phyloP scores from a whole-genome alignment of 192 early-diverging fungal species.

The Irineochytrium annulatum region DNA sequence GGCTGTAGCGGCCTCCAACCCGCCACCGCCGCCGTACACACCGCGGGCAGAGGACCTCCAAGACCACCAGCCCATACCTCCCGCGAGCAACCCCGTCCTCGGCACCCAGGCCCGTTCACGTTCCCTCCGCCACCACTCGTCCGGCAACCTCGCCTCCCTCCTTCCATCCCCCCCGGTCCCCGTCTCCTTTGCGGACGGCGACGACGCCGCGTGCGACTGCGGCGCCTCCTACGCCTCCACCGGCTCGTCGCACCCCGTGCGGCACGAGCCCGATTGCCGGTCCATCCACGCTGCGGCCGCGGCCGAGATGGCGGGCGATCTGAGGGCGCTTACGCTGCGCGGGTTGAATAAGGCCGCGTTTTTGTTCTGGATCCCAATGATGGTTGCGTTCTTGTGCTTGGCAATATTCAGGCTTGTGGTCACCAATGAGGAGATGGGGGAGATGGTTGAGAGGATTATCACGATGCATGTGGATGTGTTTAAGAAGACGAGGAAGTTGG shows the following conservation, averaged over 20 bases:
- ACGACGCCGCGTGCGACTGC: constrained; percentile 9
- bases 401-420: constrained; percentile 12
- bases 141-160: constrained; percentile 1
- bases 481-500: constrained; percentile 16
- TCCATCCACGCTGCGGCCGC: neutral
- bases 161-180: constrained; percentile 12
- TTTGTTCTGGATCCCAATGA: constrained; percentile 17
- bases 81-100: too few relatives aligned
- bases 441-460: constrained; percentile 16
- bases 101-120: too few relatives aligned
- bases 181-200: constrained; percentile 11
- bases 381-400: constrained; percentile 5
- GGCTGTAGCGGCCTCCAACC: too few relatives aligned
- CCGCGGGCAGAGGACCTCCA: too few relatives aligned
- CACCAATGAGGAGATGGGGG: constrained; percentile 20
- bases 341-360: constrained; percentile 1
- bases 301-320: neutral
- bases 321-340: neutral
- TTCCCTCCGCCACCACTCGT: too few relatives aligned
- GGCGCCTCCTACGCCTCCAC: constrained; percentile 8
- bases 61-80: too few relatives aligned
- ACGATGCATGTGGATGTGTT: constrained; percentile 23
- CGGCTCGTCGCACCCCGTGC: constrained; percentile 14
- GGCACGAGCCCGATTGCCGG: too few relatives aligned
- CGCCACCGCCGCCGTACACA: too few relatives aligned